Evolutionary conservation across 1,284 basidiomycete species (phyloP), one percentile per base, ranked within the genome.

Genomic region (Chalciporus sp.): DNA sequence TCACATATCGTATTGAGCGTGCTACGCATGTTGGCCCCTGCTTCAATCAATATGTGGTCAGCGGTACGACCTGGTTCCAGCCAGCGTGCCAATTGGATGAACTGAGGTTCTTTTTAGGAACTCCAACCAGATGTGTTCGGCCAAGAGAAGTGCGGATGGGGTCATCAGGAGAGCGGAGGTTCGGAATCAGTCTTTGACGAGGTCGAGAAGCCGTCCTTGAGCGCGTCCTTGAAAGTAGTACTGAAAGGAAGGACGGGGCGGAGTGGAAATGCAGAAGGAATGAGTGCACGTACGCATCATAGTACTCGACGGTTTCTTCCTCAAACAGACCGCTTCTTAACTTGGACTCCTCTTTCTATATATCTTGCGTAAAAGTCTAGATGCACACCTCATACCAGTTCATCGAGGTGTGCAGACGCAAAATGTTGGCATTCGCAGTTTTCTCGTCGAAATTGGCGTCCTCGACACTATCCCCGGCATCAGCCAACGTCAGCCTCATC

Each of bases 381-480:
- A 43, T 33, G 64, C 84, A 55, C 56, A 93, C 94, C 74, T 95
- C 88, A 65, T 93, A 95, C 95, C 96, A 99, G 7, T 81, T 83
- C 60, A 95, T 81, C 61, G 98, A 78, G 0, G 96, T 99, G 74
- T 96, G 91, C 58, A 99, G 77, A 57, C 97, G 86, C 66, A 99
- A 76, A 69, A 99, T 99, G 63, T 95, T 95, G 19, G 97, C 95
- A 70, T 99, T 99, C 17, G 97, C 97, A 11, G 92, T 94, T 77
- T 95, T 94, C 81, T 99, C 97, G 72, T 99, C 97, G 66, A 99
- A 99, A 79, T 98, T 99, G 51, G 90, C 92, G 74, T 99, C 96
- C 72, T 98, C 95, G 65, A 99, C 86, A 55, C 95, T 93, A 71
- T 99, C 97, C 31, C 97, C 97, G 26, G 95, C 95, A 76, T 99